A percentile compares a stretch with the other conserved stretches of the same genome.
These are phyloP conservation scores for Sclerotinia trifoliorum DNA, from an alignment of 2,329 filamentous ascomycete species.

Conservation along the genomic window DNA sequence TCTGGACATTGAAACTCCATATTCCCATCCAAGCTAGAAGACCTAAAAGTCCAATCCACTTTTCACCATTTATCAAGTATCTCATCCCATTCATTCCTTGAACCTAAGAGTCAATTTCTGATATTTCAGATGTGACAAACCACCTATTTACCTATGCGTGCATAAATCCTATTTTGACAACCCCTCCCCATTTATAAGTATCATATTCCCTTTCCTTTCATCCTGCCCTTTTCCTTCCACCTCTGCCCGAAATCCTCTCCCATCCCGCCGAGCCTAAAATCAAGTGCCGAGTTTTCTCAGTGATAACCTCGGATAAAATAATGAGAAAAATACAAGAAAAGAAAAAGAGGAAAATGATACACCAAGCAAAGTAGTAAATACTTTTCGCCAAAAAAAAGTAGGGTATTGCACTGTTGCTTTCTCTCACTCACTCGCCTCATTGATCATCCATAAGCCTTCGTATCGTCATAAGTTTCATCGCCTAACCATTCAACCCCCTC, in stretches of 20 bases:
- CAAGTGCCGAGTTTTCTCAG: too few species aligned
- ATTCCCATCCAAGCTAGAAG: too few species aligned
- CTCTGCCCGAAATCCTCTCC: neutral
- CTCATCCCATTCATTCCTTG: neutral
- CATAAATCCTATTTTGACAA: too few species aligned
- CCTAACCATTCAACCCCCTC: slow-evolving; percentile 24
- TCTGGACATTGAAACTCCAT: too few species aligned
- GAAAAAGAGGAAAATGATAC: neutral
- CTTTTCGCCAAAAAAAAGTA: neutral
- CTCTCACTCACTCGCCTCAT: neutral
- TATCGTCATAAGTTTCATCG: neutral
- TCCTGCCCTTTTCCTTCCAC: neutral
- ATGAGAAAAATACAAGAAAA: neutral
- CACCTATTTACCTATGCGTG: neutral
- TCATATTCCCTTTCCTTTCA: neutral
- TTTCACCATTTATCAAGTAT: neutral
- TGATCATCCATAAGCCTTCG: neutral
- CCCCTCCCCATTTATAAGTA: too few species aligned
- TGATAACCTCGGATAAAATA: neutral
- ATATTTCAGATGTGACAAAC: neutral
- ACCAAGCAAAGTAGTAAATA: neutral
- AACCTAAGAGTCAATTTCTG: neutral
- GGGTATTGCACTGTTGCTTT: slow-evolving; percentile 10
- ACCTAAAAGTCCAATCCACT: neutral
- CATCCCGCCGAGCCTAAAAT: neutral